phyloP scores from a whole-genome alignment of 1,284 basidiomycete genomes.

The Heterobasidion parviporum region DNA sequence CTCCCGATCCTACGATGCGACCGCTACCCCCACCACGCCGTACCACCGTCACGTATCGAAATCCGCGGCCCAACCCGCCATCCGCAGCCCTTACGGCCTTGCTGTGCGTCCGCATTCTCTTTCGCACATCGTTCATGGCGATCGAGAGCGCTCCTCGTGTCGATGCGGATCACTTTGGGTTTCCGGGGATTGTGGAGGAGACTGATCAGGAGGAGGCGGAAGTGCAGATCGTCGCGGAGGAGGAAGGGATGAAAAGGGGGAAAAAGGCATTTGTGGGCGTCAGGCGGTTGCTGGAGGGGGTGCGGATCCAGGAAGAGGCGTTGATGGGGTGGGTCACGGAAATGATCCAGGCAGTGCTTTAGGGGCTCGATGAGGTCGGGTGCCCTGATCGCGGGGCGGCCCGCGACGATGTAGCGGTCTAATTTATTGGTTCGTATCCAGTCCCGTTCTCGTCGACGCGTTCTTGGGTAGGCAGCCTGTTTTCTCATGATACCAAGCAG shows the following conservation, averaged over 20 bases:
- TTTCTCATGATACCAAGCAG: no score
- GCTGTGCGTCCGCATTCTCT: constrained; percentile 67
- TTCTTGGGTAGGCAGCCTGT: no score
- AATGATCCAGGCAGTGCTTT: constrained; percentile 57
- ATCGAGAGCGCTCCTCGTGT: constrained; percentile 60
- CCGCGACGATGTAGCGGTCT: no score
- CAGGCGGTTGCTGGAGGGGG: constrained; percentile 50
- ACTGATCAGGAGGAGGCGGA: constrained; percentile 39
- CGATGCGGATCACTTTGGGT: constrained; percentile 76
- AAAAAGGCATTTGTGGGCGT: constrained; percentile 61
- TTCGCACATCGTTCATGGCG: constrained; percentile 65
- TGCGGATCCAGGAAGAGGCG: constrained; percentile 60
- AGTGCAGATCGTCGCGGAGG: constrained; percentile 33
- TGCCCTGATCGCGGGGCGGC: background rate
- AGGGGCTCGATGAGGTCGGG: background rate
- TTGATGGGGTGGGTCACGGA: constrained; percentile 72
- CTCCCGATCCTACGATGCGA: constrained; percentile 51
- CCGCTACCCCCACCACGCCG: constrained; percentile 55
- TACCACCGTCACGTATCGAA: constrained; percentile 46
- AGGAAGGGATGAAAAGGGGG: constrained; percentile 59
- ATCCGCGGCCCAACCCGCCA: constrained; percentile 55
- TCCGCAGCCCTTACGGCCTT: constrained; percentile 67
- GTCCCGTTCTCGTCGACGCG: no score
- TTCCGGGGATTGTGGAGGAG: constrained; percentile 62
- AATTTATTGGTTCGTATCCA: no score